Conservation (phyloP, 2,329 filamentous ascomycete genomes). For the Capronia coronata region DNA sequence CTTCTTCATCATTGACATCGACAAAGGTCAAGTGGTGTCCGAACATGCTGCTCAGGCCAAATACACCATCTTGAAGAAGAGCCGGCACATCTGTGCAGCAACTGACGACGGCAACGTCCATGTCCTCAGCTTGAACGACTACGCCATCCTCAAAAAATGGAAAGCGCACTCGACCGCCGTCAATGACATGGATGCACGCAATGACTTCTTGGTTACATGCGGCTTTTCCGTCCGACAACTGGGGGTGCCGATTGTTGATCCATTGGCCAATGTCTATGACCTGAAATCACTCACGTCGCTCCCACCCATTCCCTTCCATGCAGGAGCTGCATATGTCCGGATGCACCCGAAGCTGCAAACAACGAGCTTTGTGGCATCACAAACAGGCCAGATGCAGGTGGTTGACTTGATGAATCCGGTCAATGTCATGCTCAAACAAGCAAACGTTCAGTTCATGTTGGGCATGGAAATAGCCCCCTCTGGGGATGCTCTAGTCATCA, state of each 20-base stretch:
- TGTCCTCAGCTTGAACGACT: constrained; percentile 72
- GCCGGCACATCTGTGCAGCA: constrained; percentile 83
- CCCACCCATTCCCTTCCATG: constrained; percentile 84
- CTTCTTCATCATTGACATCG: constrained; percentile 71
- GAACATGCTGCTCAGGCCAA: constrained; percentile 66
- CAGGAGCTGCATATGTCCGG: constrained; percentile 85
- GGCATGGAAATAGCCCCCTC: constrained; percentile 83
- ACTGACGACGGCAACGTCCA: constrained; percentile 76
- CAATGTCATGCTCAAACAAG: constrained; percentile 75
- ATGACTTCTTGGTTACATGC: constrained; percentile 92
- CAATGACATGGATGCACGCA: constrained; percentile 95
- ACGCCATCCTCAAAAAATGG: constrained; percentile 77
- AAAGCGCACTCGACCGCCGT: constrained; percentile 82
- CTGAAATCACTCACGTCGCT: constrained; percentile 83
- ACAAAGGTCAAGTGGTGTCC: constrained; percentile 66
- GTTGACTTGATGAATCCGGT: constrained; percentile 94
- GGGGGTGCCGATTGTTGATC: constrained; percentile 75
- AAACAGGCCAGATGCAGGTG: constrained; percentile 87
- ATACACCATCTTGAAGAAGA: constrained; percentile 87
- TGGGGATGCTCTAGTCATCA: constrained; percentile 75
- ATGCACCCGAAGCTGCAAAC: constrained; percentile 96
- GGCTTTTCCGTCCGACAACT: constrained; percentile 81
- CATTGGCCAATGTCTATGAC: constrained; percentile 91
- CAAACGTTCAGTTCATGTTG: constrained; percentile 69
- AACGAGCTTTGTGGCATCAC: constrained; percentile 87